Evolutionary conservation across 352 stramenopile species (phyloP).

Genomic region (Saprolegnia diclina): DNA sequence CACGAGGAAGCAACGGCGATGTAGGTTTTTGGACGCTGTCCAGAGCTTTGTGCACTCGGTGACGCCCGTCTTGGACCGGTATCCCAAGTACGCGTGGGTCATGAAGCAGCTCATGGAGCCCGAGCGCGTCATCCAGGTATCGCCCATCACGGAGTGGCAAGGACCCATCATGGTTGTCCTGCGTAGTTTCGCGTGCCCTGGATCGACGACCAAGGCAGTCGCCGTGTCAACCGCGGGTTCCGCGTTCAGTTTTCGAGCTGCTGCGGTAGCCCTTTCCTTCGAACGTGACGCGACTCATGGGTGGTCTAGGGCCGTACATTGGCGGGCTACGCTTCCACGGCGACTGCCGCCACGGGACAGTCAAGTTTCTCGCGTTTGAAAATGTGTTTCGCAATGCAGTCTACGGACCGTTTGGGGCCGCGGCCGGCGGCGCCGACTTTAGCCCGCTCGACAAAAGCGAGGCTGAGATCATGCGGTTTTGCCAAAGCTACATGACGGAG

Average conservation of each 20-base stretch:
- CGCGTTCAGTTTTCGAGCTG: slow-evolving; percentile 95
- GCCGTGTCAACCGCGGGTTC: slow-evolving; percentile 95
- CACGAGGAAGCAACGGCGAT: too few species aligned
- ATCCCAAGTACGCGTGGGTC: slow-evolving; percentile 86
- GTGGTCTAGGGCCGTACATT: slow-evolving; percentile 89
- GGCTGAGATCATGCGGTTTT: slow-evolving; percentile 97
- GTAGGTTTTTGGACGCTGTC: slow-evolving; percentile 65
- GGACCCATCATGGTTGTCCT: too few species aligned
- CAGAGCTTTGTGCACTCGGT: slow-evolving; percentile 77
- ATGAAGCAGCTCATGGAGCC: slow-evolving; percentile 94
- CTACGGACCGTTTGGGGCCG: slow-evolving; percentile 61
- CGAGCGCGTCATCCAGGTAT: slow-evolving; percentile 87
- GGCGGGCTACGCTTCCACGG: slow-evolving; percentile 93
- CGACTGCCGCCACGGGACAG: slow-evolving; percentile 83
- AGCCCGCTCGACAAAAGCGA: slow-evolving; percentile 97
- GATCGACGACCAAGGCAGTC: slow-evolving; percentile 95
- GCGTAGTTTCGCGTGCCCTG: slow-evolving; percentile 95
- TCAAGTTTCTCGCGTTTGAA: slow-evolving; percentile 92
- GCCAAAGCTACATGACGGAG: slow-evolving; percentile 98
- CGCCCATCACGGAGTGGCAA: too few species aligned
- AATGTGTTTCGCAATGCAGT: slow-evolving; percentile 96
- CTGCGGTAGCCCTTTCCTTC: slow-evolving; percentile 31
- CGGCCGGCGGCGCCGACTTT: slow-evolving; percentile 93
- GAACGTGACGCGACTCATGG: neutral
- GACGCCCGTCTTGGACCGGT: slow-evolving; percentile 79